Base-by-base conservation (phyloP, 225 moss, liverwort and hornwort species). In the Polytrichum formosum region DNA sequence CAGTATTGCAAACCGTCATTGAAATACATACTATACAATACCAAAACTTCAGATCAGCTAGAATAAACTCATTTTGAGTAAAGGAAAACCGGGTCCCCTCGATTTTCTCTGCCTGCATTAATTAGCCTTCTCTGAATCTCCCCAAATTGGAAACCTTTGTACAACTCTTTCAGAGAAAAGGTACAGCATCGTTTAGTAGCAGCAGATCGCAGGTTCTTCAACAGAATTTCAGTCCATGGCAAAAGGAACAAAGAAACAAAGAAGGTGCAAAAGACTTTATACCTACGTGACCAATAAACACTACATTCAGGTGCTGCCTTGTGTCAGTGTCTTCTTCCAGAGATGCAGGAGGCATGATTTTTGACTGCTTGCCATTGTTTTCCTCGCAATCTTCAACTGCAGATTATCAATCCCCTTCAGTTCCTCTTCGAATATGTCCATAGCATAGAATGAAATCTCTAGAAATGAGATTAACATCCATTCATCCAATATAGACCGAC, bases 281-380 rank as follows among this genome's bases (percentile, higher is more conserved):
- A 71, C 71, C 71, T 19, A 71, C 71, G 19, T 87, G 87, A 72
- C 87, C 87, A 54, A 87, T 87, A 67, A 87, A 87, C 28, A 87
- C 87, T 10, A 87, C 87, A 65, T 87, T 87, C 59, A 87, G 67
- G 56, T 87, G 87, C 65, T 81, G 84, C 69, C 83, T 78, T 19
- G 56, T 58, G 16, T 87, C 87, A 10, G 53, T 5, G 5, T 76
- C 80, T 71, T 78, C 80, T 46, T 75, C 76, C 25, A 69, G 20
- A 7, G 26, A 22, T 22, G 77, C 71, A 23, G 67, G 37, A 6
- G 70, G 27, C 19, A 66, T 76, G 13, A 66, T 55, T 71, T 81
- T 74, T 31, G 65, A 22, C n/a, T 68, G 20, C 19, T 5, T 28
- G 18, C 73, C 77, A 78, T 70, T 64, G 1, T 20, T 56, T 10